A percentile compares a stretch with the other conserved stretches of the same genome.
Evolutionary conservation across 495 filamentous ascomycete species (phyloP).

Genomic region (Diplogelasinospora grovesii): DNA sequence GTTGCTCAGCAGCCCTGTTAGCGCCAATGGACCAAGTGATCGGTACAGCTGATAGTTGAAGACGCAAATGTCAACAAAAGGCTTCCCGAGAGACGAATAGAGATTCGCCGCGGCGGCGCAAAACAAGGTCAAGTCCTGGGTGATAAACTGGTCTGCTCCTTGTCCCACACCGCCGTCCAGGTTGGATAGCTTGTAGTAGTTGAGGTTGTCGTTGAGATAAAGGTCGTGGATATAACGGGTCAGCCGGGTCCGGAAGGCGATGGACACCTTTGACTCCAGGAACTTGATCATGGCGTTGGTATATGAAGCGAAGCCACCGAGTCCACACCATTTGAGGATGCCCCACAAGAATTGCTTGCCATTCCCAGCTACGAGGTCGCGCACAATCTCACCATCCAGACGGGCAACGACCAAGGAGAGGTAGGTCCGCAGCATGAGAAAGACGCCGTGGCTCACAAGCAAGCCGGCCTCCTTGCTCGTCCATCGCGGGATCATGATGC

Average conservation of each 20-base stretch:
- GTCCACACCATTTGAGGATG: slow-evolving; percentile 65
- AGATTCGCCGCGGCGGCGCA: slow-evolving; percentile 87
- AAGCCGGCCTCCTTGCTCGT: slow-evolving; percentile 90
- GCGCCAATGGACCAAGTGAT: slow-evolving; percentile 81
- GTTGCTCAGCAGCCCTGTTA: slow-evolving; percentile 79
- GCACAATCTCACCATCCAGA: slow-evolving; percentile 91
- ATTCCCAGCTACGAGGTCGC: slow-evolving; percentile 92
- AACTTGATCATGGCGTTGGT: slow-evolving; percentile 98
- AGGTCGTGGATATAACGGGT: slow-evolving; percentile 97
- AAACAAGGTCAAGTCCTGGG: slow-evolving; percentile 92
- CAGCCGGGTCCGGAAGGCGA: slow-evolving; percentile 92
- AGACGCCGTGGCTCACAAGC: slow-evolving; percentile 77
- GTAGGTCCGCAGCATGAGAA: slow-evolving; percentile 87
- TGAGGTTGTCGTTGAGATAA: slow-evolving; percentile 87
- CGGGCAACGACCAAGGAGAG: slow-evolving; percentile 88
- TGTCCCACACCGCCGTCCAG: slow-evolving; percentile 89
- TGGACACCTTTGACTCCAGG: slow-evolving; percentile 94
- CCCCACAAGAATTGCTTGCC: slow-evolving; percentile 83
- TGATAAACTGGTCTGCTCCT: slow-evolving; percentile 94
- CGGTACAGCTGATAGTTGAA: slow-evolving; percentile 97
- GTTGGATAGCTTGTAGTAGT: slow-evolving; percentile 94
- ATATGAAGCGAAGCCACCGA: slow-evolving; percentile 71
- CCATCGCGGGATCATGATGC: slow-evolving; percentile 96
- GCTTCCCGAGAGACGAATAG: slow-evolving; percentile 94
- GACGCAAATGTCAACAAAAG: slow-evolving; percentile 87